A percentile compares a stretch with the other conserved stretches of the same genome.
These are phyloP conservation scores for Byssoonygena ceratinophila DNA, from an alignment of 2,329 filamentous ascomycete genomes.

Conservation along the genomic window DNA sequence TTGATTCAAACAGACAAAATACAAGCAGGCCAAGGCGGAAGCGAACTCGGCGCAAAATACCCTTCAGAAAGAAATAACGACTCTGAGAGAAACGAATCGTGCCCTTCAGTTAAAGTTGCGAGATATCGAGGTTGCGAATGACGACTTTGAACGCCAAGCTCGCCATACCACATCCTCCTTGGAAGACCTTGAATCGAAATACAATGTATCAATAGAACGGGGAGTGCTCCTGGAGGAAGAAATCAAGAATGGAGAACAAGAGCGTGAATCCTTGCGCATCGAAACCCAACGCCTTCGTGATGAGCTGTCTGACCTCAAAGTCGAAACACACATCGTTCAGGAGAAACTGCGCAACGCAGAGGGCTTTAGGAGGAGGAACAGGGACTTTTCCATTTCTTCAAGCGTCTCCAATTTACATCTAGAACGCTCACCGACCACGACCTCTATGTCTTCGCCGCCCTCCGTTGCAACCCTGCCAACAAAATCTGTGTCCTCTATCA, in stretches of 20 bases:
- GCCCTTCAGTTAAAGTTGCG: slow-evolving; percentile 72
- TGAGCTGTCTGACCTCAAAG: slow-evolving; percentile 83
- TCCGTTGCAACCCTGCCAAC: slow-evolving; percentile 76
- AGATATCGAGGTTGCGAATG: slow-evolving; percentile 95
- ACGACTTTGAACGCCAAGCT: slow-evolving; percentile 94
- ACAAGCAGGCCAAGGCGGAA: slow-evolving; percentile 87
- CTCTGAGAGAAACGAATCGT: slow-evolving; percentile 71
- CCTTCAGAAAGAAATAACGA: slow-evolving; percentile 93
- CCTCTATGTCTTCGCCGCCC: slow-evolving; percentile 67
- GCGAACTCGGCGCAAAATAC: slow-evolving; percentile 71
- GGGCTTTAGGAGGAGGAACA: slow-evolving; percentile 37
- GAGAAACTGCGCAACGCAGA: slow-evolving; percentile 77
- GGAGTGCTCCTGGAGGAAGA: slow-evolving; percentile 92
- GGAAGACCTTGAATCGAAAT: slow-evolving; percentile 94
- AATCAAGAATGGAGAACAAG: slow-evolving; percentile 80
- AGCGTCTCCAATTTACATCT: slow-evolving; percentile 1
- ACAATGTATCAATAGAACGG: slow-evolving; percentile 86
- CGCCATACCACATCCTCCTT: slow-evolving; percentile 90
- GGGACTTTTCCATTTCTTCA: slow-evolving; percentile 38
- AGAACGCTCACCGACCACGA: slow-evolving; percentile 64
- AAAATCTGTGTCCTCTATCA: slow-evolving; percentile 52
- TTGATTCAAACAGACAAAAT: slow-evolving; percentile 58
- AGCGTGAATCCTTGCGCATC: slow-evolving; percentile 78
- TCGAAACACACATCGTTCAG: slow-evolving; percentile 86
- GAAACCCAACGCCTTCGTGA: slow-evolving; percentile 82